Evolutionary conservation across 2,329 filamentous ascomycete genomes (phyloP), one percentile per base, ranked within the genome.

Genomic region (Fusarium verrucosum): DNA sequence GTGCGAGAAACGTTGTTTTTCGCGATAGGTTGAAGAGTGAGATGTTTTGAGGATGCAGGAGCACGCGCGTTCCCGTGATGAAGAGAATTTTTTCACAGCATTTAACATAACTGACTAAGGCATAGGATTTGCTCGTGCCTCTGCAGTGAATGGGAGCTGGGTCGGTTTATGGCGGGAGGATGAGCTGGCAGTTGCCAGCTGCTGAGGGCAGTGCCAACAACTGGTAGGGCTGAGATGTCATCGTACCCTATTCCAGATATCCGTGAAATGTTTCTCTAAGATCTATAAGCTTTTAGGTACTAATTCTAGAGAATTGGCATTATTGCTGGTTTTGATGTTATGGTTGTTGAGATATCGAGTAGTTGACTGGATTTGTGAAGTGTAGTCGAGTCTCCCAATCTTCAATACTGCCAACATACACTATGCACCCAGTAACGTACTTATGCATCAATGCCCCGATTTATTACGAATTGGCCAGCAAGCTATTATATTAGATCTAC

Each of bases 171-270:
- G 19, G 8, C 16, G 11, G 32, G 28, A 9, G 20, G 19, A 19
- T 45, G 25, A 36, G 16, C 50, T 62, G 50, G 61, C 50, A 56
- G 50, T 36, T 61, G 20, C 51, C 40, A 35, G 36, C 28, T 33
- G 37, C 26, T 38, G 50, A 19, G 33, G 35, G 38, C 62, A 65
- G 62, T 66, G 62, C 35, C 46, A 57, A 36, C 25, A 61, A 17
- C 28, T 42, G 56, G 22, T 42, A 38, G 46, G 19, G 5, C 28
- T 33, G 14, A 35, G 49, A 17, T 16, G 13, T 8, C 38, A 38
- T 19, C 28, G 2, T 26, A 28, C 7, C 11, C 9, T 4, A 30
- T 17, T 11, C 10, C 10, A 22, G 33, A 19, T n/a, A 4, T 13
- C 3, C 7, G 7, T 11, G 14, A 4, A 20, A 2, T 20, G 14